Evolutionary conservation across 2,329 filamentous ascomycete genomes (phyloP).

Genomic region (Didymella pomorum): DNA sequence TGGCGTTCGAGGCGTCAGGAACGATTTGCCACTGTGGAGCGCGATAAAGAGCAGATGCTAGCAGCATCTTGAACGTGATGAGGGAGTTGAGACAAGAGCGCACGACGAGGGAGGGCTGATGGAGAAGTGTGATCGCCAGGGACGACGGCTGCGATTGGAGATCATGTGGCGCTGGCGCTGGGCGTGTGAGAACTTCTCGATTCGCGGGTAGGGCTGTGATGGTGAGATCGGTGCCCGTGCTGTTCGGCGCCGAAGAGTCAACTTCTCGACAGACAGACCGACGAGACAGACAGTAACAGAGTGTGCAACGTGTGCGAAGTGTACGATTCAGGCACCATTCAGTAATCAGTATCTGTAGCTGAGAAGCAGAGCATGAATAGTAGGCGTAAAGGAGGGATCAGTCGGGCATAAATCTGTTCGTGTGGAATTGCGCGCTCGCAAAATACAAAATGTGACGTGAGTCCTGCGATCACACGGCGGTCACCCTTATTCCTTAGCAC

Average conservation of each 20-base stretch:
- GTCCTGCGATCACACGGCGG: no score
- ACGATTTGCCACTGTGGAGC: slow-evolving; percentile 20
- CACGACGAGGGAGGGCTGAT: slow-evolving; percentile 1
- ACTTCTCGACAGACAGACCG: neutral
- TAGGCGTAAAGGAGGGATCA: no score
- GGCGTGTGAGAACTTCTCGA: slow-evolving; percentile 6
- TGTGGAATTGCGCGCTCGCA: no score
- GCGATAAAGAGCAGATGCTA: neutral
- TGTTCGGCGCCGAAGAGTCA: slow-evolving; percentile 7
- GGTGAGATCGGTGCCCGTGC: slow-evolving; percentile 16
- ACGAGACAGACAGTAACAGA: neutral
- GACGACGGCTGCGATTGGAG: slow-evolving; percentile 2
- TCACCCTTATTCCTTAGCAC: no score
- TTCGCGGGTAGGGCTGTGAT: slow-evolving; percentile 17
- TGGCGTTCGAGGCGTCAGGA: slow-evolving; percentile 15
- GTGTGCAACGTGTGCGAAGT: neutral
- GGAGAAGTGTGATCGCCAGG: slow-evolving; percentile 14
- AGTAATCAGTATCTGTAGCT: no score
- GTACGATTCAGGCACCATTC: no score
- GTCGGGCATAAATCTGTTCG: no score
- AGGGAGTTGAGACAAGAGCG: slow-evolving; percentile 5
- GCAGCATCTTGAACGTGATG: neutral
- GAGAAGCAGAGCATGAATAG: no score
- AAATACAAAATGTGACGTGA: no score
- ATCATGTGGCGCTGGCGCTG: slow-evolving; percentile 19